Base-by-base conservation (phyloP, 129 eudicot species). In the Artemisia argyi region DNA sequence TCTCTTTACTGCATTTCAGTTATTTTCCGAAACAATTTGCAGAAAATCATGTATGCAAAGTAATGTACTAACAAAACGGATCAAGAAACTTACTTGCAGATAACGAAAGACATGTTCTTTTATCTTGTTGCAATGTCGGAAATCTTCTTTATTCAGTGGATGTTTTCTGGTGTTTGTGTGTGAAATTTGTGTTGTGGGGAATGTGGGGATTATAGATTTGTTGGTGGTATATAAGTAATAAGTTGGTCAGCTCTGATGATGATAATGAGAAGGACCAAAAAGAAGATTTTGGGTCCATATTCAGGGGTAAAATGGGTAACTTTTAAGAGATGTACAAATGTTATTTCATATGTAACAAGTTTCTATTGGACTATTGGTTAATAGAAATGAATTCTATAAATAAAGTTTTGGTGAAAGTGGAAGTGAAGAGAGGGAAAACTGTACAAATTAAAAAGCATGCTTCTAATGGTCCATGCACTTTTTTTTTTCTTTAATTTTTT, bases 71-170 rank as follows among this genome's bases (percentile, higher is more conserved):
- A 20, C 59, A 28, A 68, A 61, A 61, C 53, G 7, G 82, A 81
- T 72, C n/a, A 48, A 77, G 71, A 68, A 46, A 78, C 80, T 73
- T 81, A 83, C 85, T 56, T 80, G 80, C 35, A 68, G 81, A 75
- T n/a, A 68, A 53, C 60, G 59, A 69, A 73, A 69, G 70, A 76
- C 51, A 56, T 60, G 46, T 47, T 32, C 73, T 80, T 73, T 46
- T 56, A n/a, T 44, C 59, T 64, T 74, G 70, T 7, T 7, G 1
- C 10, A 39, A 7, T 8, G 46, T 39, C 11, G 11, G 11, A 7
- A 39, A 39, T 39, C 46, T 39, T 7, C 10, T 39, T 39, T 39
- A 39, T 7, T 39, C 65, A 61, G 76, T 77, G 73, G 74, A 60
- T 69, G 49, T 46, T 47, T 48, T 79, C 69, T 11, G 74, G 65